Conservation (phyloP, 805 yeast genomes). For the Spathaspora boniae region DNA sequence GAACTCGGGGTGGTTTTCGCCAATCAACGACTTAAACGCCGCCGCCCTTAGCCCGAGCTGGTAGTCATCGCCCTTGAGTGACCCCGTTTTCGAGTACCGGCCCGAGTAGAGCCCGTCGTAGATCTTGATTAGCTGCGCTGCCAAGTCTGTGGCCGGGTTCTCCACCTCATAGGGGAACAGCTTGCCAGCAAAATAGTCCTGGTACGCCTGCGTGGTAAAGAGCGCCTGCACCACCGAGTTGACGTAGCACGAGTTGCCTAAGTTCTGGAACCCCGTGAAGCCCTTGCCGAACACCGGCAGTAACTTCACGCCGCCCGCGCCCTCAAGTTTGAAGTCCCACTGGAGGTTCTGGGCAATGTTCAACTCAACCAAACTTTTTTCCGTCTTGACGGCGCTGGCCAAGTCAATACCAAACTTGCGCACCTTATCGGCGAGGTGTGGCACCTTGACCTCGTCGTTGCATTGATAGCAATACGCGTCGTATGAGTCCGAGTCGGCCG, state of each 20-base stretch:
- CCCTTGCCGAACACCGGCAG: slow-evolving; percentile 70
- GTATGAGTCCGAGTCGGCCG: slow-evolving; percentile 58
- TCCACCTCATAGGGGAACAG: slow-evolving; percentile 24
- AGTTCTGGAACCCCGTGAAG: slow-evolving; percentile 79
- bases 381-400: slow-evolving; percentile 59
- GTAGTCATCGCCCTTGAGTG: slow-evolving; percentile 43
- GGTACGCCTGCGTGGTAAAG: slow-evolving; percentile 41
- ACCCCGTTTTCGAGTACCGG: slow-evolving; percentile 60
- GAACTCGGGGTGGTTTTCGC: slow-evolving; percentile 78
- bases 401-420: slow-evolving; percentile 66
- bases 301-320: slow-evolving; percentile 62
- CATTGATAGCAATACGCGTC: slow-evolving; percentile 89
- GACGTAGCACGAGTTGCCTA: slow-evolving; percentile 92
- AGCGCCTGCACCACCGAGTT: slow-evolving; percentile 77
- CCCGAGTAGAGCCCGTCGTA: slow-evolving; percentile 79
- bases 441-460: slow-evolving; percentile 84
- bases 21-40: slow-evolving; percentile 72
- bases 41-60: slow-evolving; percentile 77
- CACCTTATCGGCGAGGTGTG: slow-evolving; percentile 47
- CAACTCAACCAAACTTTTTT: slow-evolving; percentile 81
- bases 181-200: slow-evolving; percentile 36
- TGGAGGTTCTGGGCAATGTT: slow-evolving; percentile 89
- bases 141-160: slow-evolving; percentile 64
- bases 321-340: slow-evolving; percentile 87
- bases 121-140: slow-evolving; percentile 74